These are phyloP conservation scores for Acacia acuminata DNA, from an alignment of 306 rosid species.

Conservation along the genomic window DNA sequence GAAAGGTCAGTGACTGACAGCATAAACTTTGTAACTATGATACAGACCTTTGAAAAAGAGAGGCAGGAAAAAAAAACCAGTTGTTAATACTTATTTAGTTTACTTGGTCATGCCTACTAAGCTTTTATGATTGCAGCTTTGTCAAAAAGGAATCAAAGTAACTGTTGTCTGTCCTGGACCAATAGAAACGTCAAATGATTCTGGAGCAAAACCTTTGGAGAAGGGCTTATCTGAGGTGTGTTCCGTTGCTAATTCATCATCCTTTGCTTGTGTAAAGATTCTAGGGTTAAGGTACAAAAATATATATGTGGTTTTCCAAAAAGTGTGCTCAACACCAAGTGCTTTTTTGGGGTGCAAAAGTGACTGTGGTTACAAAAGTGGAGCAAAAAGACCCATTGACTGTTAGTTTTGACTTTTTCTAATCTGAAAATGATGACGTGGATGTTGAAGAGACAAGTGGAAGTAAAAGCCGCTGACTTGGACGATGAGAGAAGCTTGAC, in stretches of 20 bases:
- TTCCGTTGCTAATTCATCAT: constrained; percentile 29
- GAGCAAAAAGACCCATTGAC: too few species aligned
- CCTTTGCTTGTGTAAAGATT: neutral
- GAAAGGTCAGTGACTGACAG: constrained; percentile 4
- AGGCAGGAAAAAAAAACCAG: constrained; percentile 7
- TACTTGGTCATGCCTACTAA: constrained; percentile 11
- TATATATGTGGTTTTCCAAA: too few species aligned
- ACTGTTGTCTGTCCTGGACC: constrained; percentile 98
- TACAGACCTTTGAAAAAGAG: neutral
- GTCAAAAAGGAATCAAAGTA: constrained; percentile 76
- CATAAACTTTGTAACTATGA: constrained; percentile 6
- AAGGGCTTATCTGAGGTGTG: constrained; percentile 63
- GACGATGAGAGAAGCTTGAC: too few species aligned
- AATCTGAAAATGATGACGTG: too few species aligned
- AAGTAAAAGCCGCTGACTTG: too few species aligned
- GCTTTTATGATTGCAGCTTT: constrained; percentile 57
- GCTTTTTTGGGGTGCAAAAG: too few species aligned
- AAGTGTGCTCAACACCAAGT: too few species aligned
- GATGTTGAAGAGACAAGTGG: too few species aligned
- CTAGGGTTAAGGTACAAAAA: too few species aligned
- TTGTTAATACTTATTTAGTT: constrained; percentile 2
- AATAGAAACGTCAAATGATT: constrained; percentile 60
- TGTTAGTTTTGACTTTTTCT: too few species aligned
- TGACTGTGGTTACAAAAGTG: too few species aligned
- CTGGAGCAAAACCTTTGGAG: constrained; percentile 35